These are phyloP conservation scores for Colletotrichum siamense DNA, from an alignment of 2,329 filamentous ascomycete genomes.

Conservation along the genomic window DNA sequence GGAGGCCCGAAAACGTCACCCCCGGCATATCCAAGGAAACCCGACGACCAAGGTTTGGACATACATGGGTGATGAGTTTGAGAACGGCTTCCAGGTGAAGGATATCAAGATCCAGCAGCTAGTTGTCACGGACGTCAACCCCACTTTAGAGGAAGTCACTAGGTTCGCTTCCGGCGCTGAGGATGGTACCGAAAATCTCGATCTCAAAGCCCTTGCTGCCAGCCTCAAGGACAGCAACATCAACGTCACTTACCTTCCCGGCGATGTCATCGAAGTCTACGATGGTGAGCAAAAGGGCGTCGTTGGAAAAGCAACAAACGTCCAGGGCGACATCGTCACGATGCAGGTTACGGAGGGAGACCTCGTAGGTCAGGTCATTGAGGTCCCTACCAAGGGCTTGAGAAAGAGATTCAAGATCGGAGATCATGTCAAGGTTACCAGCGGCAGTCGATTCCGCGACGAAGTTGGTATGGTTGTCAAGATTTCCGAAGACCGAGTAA, in stretches of 20 bases:
- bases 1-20: slow-evolving; percentile 89
- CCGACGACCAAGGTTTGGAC: slow-evolving; percentile 81
- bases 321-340: slow-evolving; percentile 91
- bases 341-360: slow-evolving; percentile 85
- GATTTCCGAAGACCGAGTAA: slow-evolving; percentile 90
- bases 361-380: slow-evolving; percentile 82
- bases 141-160: slow-evolving; percentile 93
- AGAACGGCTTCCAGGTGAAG: slow-evolving; percentile 92
- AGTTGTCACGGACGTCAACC: slow-evolving; percentile 88
- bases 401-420: slow-evolving; percentile 92
- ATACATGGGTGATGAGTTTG: slow-evolving; percentile 88
- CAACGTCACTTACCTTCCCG: slow-evolving; percentile 85
- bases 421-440: slow-evolving; percentile 98
- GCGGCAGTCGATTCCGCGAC: slow-evolving; percentile 90
- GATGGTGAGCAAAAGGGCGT: slow-evolving; percentile 94
- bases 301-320: slow-evolving; percentile 82
- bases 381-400: slow-evolving; percentile 89
- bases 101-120: slow-evolving; percentile 90
- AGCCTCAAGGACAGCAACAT: slow-evolving; percentile 86
- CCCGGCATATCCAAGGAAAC: slow-evolving; percentile 67
- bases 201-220: slow-evolving; percentile 87
- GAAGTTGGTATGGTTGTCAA: slow-evolving; percentile 98
- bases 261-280: slow-evolving; percentile 96
- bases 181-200: slow-evolving; percentile 92
- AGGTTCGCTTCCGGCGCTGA: slow-evolving; percentile 87